Evolutionary conservation across 148 eudicot genomes (phyloP), one percentile per base, ranked within the genome.

Genomic region (Amaranthus hypochondriacus): DNA sequence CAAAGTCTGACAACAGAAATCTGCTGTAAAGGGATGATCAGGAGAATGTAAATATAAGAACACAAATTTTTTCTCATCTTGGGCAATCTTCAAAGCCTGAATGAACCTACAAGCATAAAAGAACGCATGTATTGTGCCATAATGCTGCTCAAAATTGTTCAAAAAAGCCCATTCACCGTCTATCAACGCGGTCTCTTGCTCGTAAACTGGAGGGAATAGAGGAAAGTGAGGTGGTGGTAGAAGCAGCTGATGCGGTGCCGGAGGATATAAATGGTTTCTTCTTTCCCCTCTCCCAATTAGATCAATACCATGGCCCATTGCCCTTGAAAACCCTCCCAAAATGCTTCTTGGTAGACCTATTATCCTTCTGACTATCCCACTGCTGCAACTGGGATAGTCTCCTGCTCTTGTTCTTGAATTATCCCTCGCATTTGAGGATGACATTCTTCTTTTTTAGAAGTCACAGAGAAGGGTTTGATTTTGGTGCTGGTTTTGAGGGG

Each of bases 1-100:
- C 65, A 95, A 70, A 60, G 97, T 89, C 57, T 81, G 87, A 75
- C 82, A 79, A 73, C 98, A 95, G 69, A 92, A 92, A 0, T 77
- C 70, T 0, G 82, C 74, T 6, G 93, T 81, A 68, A 88, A 89
- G 1, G 96, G 96, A 80, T 91, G 89, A 50, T 89, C 86, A 9
- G 88, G 93, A 21, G 91, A 84, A 77, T 94, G 98, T 7, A 94
- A 78, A 80, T 95, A 92, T 83, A 95, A 2, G 62, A 95, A 92
- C 84, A 95, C 5, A 18, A 90, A 77, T 80, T 92, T 95, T 28
- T 79, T 82, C 78, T 92, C 98, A 14, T 86, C 85, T 63, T 75
- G 70, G 71, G 96, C 92, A 42, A 92, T 87, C 77, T 84, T 88
- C 11, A 95, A 85, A 28, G 87, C 90, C 61, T 90, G 90, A 52